Base-by-base conservation (phyloP, 129 eudicot species). In the Pulicaria dysenterica region DNA sequence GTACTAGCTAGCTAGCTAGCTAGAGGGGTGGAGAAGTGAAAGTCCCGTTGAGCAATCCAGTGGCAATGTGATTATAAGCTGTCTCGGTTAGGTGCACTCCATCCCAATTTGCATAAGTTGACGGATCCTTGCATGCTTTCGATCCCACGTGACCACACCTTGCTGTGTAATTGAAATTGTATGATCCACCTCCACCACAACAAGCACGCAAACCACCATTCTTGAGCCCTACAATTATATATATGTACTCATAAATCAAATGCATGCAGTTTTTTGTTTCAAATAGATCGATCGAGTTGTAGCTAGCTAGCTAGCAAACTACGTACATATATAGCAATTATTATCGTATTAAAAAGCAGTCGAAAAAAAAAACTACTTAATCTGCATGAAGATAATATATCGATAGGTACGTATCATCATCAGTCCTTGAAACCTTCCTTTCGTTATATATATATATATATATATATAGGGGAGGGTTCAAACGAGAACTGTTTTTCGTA, bases 111-210 rank as follows among this genome's bases (percentile, higher is more conserved):
- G 85, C 88, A 65, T 64, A 80, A 19, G 82, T 79, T 0, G 74
- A 55, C 0, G 96, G 89, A 79, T 77, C 67, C 44, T 9, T 12
- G 71, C 96, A 86, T 5, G 76, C 80, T 72, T 69, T 78, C 0
- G 88, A 84, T 17, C 92, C 88, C 0, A 34, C 64, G 68, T 86
- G 87, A 58, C 96, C 96, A 69, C 94, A 90, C 73, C 90, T 83
- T 46, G 94, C 93, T 17, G 90, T 78, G 50, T 73, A 61, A 43
- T 90, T 90, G 74, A 87, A 90, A 48, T 90, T 90, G 81, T 80
- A 90, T 4, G 91, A 84, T 19, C 96, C 96, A 57, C 96, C 96
- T 6, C 91, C 94, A 79, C 96, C 94, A 55, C 96, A 90, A 66
- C 94, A 90, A 12, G 94, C 89, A 58, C 31, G 76, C 37, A 87